Evolutionary conservation across 2,329 filamentous ascomycete genomes (phyloP), one percentile per base, ranked within the genome.

Genomic region (Diaporthe batatas): DNA sequence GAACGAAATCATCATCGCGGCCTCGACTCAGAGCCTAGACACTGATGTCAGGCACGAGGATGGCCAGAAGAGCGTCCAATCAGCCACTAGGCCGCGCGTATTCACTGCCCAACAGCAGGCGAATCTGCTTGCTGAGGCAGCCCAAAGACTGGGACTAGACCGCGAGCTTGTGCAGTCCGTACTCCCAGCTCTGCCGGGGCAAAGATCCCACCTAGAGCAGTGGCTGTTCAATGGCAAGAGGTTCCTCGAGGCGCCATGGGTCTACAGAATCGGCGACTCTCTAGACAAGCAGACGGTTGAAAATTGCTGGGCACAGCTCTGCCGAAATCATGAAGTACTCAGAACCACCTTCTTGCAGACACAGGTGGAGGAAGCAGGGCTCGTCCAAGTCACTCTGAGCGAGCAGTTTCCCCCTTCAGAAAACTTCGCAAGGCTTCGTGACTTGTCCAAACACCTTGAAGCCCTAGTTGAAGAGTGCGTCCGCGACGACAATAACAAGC

Each of bases 191-290:
- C 75, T 78, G 0, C 16, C 76, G 18, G 76, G 77, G 11, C 77
- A 78, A 65, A 75, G 74, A n/a, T 70, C 55, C 11, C 70, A 70
- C 16, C 68, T 78, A 47, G 51, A 76, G 67, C 75, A 77, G 36
- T 78, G 76, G 77, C 34, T 78, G 23, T 65, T 75, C 72, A 75
- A 72, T 51, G 77, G 77, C 21, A 77, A 75, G 71, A 72, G 77
- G n/a, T 78, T 78, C 73, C 76, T 77, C 34, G 77, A 78, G 51
- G 75, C 77, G 10, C 77, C 77, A 3, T 78, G 77, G 77, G 76
- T 74, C n/a, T 78, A 75, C 71, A 74, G 74, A 11, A 34, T 78
- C 18, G n/a, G 47, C n/a, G 73, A 73, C 21, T 72, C 71, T 18
- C 23, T 78, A 6, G 70, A 74, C 29, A 47, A 32, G 16, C n/a